Base-by-base conservation (phyloP, 2,329 filamentous ascomycete genomes). In the Aspergillus tamarii region DNA sequence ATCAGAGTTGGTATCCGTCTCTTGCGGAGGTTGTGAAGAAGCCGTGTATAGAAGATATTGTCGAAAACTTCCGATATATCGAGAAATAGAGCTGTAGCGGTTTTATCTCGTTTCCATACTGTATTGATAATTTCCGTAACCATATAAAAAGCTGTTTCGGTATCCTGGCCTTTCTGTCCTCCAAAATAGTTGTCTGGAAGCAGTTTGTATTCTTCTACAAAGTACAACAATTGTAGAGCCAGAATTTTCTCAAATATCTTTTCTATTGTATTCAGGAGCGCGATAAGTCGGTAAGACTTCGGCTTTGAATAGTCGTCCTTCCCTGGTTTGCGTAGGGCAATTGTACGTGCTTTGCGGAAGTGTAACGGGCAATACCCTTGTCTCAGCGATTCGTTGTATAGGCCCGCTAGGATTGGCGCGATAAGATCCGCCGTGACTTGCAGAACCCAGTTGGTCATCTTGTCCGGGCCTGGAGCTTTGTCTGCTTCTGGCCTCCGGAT, bases 301-400 rank as follows among this genome's bases (percentile, higher is more conserved):
- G 64, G 60, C 14, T 58, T 59, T 3, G 48, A 48, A 45, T 72
- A 72, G 62, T 70, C 61, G 10, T 48, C 56, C 50, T 70, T 71
- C 0, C 70, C 66, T 32, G 65, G 65, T 54, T 72, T 72, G 26
- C 65, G 60, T 9, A 72, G 63, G 12, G 67, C 59, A 11, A 70
- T 57, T 1, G 61, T 66, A 12, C 30, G 48, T 19, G 54, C 46
- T 14, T 55, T 43, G 12, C 57, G 23, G 39, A 61, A 63, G 54
- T 65, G 57, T 34, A 36, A 14, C 23, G 57, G 57, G 64, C 54
- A 60, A 52, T 62, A 57, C 21, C 56, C 32, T 12, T 32, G 7
- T 2, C 26, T 28, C 23, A 62, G 54, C 39, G 52, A 63, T 8
- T 19, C 23, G 6, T 62, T 58, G 36, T 57, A 63, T 43, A 65